Evolutionary conservation across 352 stramenopile genomes (phyloP).

Genomic region (Globisporangium okanoganense): DNA sequence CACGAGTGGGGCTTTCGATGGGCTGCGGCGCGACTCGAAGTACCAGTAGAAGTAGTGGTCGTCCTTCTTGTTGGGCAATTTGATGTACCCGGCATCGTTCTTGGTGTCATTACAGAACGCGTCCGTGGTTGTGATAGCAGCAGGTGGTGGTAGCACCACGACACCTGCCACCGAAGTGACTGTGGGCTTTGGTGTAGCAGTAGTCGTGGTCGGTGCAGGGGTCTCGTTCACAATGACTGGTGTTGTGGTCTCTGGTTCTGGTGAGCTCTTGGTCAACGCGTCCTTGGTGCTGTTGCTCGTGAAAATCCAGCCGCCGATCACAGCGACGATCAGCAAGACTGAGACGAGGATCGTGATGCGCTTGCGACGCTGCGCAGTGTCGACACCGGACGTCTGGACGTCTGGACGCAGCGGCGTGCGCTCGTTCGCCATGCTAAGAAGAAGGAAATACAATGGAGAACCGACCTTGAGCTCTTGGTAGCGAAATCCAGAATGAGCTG

Average conservation of each 20-base stretch:
- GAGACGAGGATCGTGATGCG: neutral
- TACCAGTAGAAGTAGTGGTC: slow-evolving; percentile 50
- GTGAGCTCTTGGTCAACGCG: neutral
- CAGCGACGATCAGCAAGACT: neutral
- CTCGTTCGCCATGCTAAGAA: slow-evolving; percentile 1
- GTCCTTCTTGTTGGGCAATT: slow-evolving; percentile 34
- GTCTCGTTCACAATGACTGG: neutral
- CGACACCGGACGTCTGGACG: neutral
- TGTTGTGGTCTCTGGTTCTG: neutral
- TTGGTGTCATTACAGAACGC: slow-evolving; percentile 18
- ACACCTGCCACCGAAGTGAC: neutral
- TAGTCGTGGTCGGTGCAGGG: neutral
- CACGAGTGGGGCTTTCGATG: slow-evolving; percentile 25
- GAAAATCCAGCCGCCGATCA: neutral
- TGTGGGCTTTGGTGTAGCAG: neutral
- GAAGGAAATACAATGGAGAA: neutral
- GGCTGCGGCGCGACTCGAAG: slow-evolving; percentile 25
- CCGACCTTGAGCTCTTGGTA: neutral
- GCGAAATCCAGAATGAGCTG: neutral
- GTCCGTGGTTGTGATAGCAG: neutral
- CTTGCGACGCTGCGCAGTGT: neutral
- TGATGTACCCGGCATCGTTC: slow-evolving; percentile 32
- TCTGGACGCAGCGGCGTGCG: slow-evolving; percentile 8
- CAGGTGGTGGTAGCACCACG: neutral
- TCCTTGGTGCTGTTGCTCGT: neutral